These are phyloP conservation scores for Iberis amara DNA, from an alignment of 441 rosid genomes.

Conservation along the genomic window DNA sequence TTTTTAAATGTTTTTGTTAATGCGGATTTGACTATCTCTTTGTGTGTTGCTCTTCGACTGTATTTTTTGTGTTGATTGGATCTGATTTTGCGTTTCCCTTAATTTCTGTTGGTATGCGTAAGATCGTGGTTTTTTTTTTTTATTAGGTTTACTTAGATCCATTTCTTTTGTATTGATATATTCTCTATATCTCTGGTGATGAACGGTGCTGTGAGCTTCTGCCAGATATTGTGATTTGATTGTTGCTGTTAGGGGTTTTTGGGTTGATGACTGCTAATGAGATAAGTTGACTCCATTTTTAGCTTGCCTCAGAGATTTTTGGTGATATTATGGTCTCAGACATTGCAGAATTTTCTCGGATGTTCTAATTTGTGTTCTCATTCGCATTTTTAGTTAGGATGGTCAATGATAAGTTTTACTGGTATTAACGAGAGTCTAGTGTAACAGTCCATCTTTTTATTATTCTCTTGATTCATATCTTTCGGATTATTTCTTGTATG, in stretches of 20 bases:
- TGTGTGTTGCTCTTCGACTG: too few relatives aligned
- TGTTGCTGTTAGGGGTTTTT: not conserved
- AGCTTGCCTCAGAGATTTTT: not conserved
- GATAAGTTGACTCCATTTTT: not conserved
- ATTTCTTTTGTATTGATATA: not conserved
- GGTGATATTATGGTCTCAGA: not conserved
- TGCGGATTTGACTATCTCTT: conserved; percentile 1
- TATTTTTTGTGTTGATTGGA: too few relatives aligned
- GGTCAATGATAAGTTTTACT: conserved; percentile 2
- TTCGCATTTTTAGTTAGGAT: not conserved
- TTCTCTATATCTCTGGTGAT: too few relatives aligned
- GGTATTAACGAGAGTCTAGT: conserved; percentile 3
- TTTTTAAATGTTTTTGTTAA: not conserved
- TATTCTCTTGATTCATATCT: not conserved
- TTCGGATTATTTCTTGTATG: not conserved
- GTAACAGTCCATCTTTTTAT: not conserved
- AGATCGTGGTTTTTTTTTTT: too few relatives aligned
- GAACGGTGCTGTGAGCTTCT: too few relatives aligned
- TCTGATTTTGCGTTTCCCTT: conserved; percentile 13
- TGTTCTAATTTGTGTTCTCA: conserved; percentile 3
- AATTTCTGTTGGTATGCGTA: too few relatives aligned
- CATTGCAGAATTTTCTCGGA: not conserved
- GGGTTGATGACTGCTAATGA: not conserved
- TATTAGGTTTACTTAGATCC: too few relatives aligned
- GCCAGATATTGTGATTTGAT: too few relatives aligned